phyloP scores from a whole-genome alignment of 2,329 filamentous ascomycete species.

The Venturia nashicola region DNA sequence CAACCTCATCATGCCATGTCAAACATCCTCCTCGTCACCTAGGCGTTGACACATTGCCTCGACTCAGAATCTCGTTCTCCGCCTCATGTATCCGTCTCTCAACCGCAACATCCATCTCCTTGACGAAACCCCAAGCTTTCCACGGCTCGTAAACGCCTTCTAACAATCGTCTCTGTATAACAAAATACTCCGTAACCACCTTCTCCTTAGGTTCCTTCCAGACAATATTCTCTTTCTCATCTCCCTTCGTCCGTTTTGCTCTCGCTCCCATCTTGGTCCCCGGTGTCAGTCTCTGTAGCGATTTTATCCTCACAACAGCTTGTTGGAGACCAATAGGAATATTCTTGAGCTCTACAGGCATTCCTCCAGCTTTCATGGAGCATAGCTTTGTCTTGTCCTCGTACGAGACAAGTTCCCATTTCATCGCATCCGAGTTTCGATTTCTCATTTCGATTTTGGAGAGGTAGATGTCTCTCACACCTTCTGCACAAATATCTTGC shows the following conservation, averaged over 20 bases:
- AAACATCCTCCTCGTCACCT: neutral
- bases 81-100: neutral
- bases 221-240: neutral
- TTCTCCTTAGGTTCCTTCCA: conserved; percentile 5
- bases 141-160: conserved; percentile 3
- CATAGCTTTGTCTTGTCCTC: neutral
- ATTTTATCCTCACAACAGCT: neutral
- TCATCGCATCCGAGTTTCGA: neutral
- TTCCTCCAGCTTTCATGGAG: neutral
- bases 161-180: conserved; percentile 4
- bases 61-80: neutral
- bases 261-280: neutral
- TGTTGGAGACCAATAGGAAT: neutral
- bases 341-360: neutral
- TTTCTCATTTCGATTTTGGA: neutral
- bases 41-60: neutral
- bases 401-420: neutral
- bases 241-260: neutral
- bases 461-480: neutral
- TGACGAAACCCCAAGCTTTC: conserved; percentile 9
- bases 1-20: neutral
- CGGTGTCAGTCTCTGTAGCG: neutral
- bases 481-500: neutral
- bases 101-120: neutral
- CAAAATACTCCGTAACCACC: conserved; percentile 1